phyloP scores from a whole-genome alignment of 2,329 filamentous ascomycete species.

The Monosporascus sp. region DNA sequence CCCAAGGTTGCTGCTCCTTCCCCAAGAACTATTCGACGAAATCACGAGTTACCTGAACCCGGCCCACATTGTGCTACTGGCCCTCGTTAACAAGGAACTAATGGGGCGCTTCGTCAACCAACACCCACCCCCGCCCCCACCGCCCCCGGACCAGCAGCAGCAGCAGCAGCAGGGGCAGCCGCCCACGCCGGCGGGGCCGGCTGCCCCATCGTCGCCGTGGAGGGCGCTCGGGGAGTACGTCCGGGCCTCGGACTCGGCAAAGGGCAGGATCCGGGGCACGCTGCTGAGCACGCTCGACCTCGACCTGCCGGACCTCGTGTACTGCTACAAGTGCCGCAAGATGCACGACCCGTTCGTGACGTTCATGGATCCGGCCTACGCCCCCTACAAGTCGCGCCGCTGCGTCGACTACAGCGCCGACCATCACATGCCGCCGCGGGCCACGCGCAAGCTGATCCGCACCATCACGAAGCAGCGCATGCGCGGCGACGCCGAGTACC shows the following conservation, averaged over 20 bases:
- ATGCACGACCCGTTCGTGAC: constrained; percentile 18
- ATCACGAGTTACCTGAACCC: constrained; percentile 16
- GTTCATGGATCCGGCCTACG: constrained; percentile 15
- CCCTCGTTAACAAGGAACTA: constrained; percentile 21
- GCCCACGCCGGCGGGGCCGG: not conserved
- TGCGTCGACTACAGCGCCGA: constrained; percentile 16
- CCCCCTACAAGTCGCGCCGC: constrained; percentile 10
- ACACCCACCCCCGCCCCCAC: constrained; percentile 1
- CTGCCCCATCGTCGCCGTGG: constrained; percentile 4
- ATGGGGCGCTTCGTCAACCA: constrained; percentile 13
- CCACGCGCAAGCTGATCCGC: constrained; percentile 18
- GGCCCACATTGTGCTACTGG: constrained; percentile 14
- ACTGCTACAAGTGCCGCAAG: constrained; percentile 21
- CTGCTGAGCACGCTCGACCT: constrained; percentile 18
- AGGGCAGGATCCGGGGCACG: constrained; percentile 12
- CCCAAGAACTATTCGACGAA: constrained; percentile 20
- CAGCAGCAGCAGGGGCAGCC: not conserved
- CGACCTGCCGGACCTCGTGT: constrained; percentile 17
- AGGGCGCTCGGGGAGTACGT: constrained; percentile 13
- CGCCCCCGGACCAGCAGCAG: not conserved
- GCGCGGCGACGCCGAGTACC: constrained; percentile 13
- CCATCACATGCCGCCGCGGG: constrained; percentile 20
- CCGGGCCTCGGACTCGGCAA: constrained; percentile 6
- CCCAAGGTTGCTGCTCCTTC: constrained; percentile 13
- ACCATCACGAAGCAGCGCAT: constrained; percentile 17